Percentiles rank a stretch among this genome's conserved stretches.
These are phyloP conservation scores for Paspalum notatum DNA, from an alignment of 176 grass and related monocot genomes.

Conservation along the genomic window DNA sequence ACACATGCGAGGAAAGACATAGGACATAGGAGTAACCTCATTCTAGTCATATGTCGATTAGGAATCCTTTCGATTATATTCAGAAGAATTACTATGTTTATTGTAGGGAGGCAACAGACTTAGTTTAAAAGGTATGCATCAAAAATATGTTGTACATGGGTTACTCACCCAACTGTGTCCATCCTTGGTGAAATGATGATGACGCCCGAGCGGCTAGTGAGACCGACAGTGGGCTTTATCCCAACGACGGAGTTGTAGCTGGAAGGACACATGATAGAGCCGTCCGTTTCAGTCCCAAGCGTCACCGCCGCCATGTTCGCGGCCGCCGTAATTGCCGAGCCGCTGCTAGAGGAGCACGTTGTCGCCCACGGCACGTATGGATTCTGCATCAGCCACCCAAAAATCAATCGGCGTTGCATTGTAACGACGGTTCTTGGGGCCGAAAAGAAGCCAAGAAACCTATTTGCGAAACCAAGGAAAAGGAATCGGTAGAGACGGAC, in stretches of 20 bases:
- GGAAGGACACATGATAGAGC: constrained; percentile 83
- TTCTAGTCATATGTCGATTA: neutral
- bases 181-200: constrained; percentile 72
- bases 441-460: constrained; percentile 2
- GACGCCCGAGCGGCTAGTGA: constrained; percentile 78
- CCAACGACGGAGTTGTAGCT: constrained; percentile 77
- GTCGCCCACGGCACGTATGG: constrained; percentile 61
- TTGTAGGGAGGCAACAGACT: neutral
- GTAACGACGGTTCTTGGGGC: neutral
- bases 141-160: neutral
- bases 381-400: constrained; percentile 48
- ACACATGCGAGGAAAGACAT: neutral
- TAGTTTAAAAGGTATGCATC: neutral
- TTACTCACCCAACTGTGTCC: constrained; percentile 78
- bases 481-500: constrained; percentile 10
- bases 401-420: neutral
- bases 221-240: constrained; percentile 79
- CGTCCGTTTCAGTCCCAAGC: constrained; percentile 80
- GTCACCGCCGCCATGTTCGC: constrained; percentile 72
- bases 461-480: neutral
- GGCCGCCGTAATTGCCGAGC: constrained; percentile 71
- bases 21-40: too few species aligned
- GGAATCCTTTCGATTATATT: neutral
- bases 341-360: constrained; percentile 75
- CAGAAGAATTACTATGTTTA: neutral